Evolutionary conservation across 805 yeast species (phyloP), one percentile per base, ranked within the genome.

Genomic region (Saccharomycopsis guyanensis): DNA sequence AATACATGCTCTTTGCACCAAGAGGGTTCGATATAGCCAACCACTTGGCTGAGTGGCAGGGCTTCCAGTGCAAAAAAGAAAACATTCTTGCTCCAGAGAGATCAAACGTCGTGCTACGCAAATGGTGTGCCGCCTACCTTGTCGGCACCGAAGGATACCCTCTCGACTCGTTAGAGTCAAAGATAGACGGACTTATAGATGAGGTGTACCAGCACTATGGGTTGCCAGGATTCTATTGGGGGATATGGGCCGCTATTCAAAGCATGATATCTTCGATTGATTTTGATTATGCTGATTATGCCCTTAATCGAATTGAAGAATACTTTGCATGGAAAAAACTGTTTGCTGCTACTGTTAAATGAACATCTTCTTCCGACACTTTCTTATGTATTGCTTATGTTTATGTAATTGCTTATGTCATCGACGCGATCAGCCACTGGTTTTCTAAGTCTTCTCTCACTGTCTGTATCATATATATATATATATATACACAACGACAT

Each of bases 191-290:
- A 1, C 62, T 82, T 25, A 72, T 82, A 18, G 60, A 65, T 10
- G 89, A 83, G 58, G 70, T 84, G 19, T 61, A 66, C 12, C 59
- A 70, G 3, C 82, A 74, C 66, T 84, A 81, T 66, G 93, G 93
- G 0, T 63, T 83, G 63, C 93, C 93, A 0, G 93, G 91, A 0
- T 80, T 83, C 56, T 83, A 81, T 59, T 83, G 93, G 93, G 89
- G 91, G 1, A 71, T 84, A 7, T 83, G 93, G 93, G 78, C 88
- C 2, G 80, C 79, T 50, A 83, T 84, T 44, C 93, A 83, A 61
- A 70, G 82, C 50, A 72, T 72, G 45, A 75, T 80, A 19, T 80
- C 87, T 1, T 71, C 75, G 24, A 82, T 83, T 40, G 91, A 84
- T 54, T 83, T 83, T 59, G 82, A 81, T 57, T 83, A 84, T 58